Evolutionary conservation across 2,329 filamentous ascomycete genomes (phyloP).

Genomic region (Beauveria pseudobassiana): DNA sequence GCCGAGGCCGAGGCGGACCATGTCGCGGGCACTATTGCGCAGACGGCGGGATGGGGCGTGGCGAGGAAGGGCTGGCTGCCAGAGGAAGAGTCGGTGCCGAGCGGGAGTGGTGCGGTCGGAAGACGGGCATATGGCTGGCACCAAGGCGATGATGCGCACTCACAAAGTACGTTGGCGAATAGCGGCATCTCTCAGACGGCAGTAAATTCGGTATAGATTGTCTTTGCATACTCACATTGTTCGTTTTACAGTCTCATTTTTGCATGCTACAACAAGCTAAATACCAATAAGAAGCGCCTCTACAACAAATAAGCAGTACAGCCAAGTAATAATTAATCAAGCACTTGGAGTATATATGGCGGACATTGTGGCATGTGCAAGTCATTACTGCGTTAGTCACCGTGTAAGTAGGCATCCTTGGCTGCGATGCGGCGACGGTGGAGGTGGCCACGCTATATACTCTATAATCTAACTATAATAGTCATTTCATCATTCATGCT

Average conservation of each 20-base stretch:
- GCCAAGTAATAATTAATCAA: too few relatives aligned
- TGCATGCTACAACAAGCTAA: too few relatives aligned
- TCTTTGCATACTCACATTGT: neutral
- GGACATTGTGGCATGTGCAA: too few relatives aligned
- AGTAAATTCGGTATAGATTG: neutral
- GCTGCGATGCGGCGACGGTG: too few relatives aligned
- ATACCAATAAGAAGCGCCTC: too few relatives aligned
- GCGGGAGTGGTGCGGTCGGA: neutral
- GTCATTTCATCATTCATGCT: neutral
- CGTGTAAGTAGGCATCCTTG: too few relatives aligned
- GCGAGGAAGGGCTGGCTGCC: conserved; percentile 12
- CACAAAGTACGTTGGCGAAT: neutral
- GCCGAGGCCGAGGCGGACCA: conserved; percentile 5
- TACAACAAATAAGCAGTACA: too few relatives aligned
- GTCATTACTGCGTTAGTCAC: too few relatives aligned
- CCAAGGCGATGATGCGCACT: neutral
- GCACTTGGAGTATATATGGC: too few relatives aligned
- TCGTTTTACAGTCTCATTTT: too few relatives aligned
- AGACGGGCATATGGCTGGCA: neutral
- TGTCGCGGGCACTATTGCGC: conserved; percentile 9
- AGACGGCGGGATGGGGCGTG: conserved; percentile 13
- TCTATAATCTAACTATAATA: too few relatives aligned
- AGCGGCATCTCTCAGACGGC: neutral
- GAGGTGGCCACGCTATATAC: too few relatives aligned
- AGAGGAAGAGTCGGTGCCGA: neutral